Evolutionary conservation across 2,329 filamentous ascomycete species (phyloP).

Genomic region (Aureobasidium uvarum): DNA sequence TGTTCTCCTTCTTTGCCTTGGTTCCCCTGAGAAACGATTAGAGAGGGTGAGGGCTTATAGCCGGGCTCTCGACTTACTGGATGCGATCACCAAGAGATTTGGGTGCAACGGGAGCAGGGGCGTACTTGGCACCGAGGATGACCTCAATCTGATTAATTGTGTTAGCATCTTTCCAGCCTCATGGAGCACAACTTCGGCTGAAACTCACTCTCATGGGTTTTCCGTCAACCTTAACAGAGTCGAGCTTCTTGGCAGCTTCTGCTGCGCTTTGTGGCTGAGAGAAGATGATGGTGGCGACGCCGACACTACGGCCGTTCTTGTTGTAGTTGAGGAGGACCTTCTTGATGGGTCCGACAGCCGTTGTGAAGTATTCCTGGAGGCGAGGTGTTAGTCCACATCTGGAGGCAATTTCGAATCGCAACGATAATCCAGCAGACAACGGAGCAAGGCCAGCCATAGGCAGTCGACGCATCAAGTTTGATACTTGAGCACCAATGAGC

Average conservation of each 20-base stretch:
- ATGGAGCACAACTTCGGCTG: slow-evolving; percentile 31
- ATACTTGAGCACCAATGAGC: slow-evolving; percentile 55
- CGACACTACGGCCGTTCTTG: slow-evolving; percentile 85
- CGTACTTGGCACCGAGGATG: slow-evolving; percentile 73
- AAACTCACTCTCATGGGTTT: slow-evolving; percentile 78
- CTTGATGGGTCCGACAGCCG: slow-evolving; percentile 86
- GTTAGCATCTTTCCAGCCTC: slow-evolving; percentile 26
- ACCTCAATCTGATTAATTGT: slow-evolving; percentile 73
- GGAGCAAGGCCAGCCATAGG: slow-evolving; percentile 30
- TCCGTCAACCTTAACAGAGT: slow-evolving; percentile 86
- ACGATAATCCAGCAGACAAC: slow-evolving; percentile 34
- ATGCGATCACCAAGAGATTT: slow-evolving; percentile 82
- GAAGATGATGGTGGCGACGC: slow-evolving; percentile 89
- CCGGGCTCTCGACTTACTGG: slow-evolving; percentile 54
- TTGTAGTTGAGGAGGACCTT: slow-evolving; percentile 89
- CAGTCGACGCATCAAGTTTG: not conserved
- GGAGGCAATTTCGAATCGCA: slow-evolving; percentile 23
- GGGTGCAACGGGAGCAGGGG: slow-evolving; percentile 65
- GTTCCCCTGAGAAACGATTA: slow-evolving; percentile 34
- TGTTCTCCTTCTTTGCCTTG: slow-evolving; percentile 38
- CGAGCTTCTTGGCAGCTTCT: slow-evolving; percentile 78
- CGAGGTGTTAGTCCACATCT: slow-evolving; percentile 61
- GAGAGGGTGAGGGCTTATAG: slow-evolving; percentile 28
- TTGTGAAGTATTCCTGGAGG: slow-evolving; percentile 89
- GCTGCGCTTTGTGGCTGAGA: slow-evolving; percentile 74